Conservation (phyloP, 2,329 filamentous ascomycete genomes). For the Cryoendolithus antarcticus region DNA sequence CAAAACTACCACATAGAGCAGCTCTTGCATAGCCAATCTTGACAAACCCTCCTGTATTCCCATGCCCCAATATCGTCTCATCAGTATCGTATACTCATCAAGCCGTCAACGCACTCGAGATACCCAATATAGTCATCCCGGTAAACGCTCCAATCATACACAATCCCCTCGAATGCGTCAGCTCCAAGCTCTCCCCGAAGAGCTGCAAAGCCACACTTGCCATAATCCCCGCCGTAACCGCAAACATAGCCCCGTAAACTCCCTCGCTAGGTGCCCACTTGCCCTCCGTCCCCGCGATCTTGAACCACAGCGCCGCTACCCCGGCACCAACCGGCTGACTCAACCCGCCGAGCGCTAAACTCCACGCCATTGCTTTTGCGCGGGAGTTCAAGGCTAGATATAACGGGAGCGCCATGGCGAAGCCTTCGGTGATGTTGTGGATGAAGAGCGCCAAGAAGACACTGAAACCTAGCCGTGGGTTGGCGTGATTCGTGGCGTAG, state of each 20-base stretch:
- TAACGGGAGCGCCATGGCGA: slow-evolving; percentile 81
- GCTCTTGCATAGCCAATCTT: too few species aligned
- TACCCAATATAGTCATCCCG: slow-evolving; percentile 76
- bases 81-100: slow-evolving; percentile 10
- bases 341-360: slow-evolving; percentile 69
- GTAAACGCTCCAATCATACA: slow-evolving; percentile 72
- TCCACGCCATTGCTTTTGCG: slow-evolving; percentile 71
- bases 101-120: slow-evolving; percentile 75
- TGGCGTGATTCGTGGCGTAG: slow-evolving; percentile 94
- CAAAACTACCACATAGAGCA: too few species aligned
- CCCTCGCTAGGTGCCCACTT: slow-evolving; percentile 39
- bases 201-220: slow-evolving; percentile 81
- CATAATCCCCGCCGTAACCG: slow-evolving; percentile 86
- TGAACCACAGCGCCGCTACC: slow-evolving; percentile 77
- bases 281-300: slow-evolving; percentile 44
- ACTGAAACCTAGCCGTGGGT: slow-evolving; percentile 72
- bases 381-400: slow-evolving; percentile 82
- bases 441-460: slow-evolving; percentile 95
- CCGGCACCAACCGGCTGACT: slow-evolving; percentile 79
- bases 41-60: too few species aligned
- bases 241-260: slow-evolving; percentile 72
- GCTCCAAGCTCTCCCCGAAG: slow-evolving; percentile 70
- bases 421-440: slow-evolving; percentile 96
- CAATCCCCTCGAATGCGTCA: slow-evolving; percentile 67
- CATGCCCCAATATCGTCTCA: too few species aligned